Evolutionary conservation across 2,329 filamentous ascomycete species (phyloP).

Genomic region (Cercospora zeae-maydis): DNA sequence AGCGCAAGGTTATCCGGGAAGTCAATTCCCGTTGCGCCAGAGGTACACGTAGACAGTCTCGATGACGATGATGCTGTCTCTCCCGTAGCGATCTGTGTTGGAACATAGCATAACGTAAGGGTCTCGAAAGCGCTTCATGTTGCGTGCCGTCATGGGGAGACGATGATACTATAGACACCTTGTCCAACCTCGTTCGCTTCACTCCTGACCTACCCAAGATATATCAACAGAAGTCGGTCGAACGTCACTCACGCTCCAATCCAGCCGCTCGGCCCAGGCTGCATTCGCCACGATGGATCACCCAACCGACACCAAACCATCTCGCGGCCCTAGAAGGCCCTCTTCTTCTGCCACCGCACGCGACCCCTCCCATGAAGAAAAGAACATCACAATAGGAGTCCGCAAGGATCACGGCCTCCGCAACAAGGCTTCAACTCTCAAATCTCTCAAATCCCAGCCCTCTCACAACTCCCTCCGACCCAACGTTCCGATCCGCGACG

Average conservation of each 20-base stretch:
- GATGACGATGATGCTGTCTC: neutral
- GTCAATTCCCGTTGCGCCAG: neutral
- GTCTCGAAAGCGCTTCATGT: neutral
- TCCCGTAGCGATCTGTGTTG: neutral
- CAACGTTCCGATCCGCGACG: neutral
- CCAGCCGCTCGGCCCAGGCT: neutral
- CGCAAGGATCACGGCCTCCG: neutral
- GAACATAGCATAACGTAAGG: neutral
- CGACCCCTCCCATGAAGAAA: neutral
- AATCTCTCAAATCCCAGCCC: neutral
- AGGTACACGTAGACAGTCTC: neutral
- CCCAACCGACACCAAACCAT: neutral
- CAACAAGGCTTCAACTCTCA: slow-evolving; percentile 1
- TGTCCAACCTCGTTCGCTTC: neutral
- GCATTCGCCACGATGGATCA: neutral
- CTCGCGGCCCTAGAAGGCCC: neutral
- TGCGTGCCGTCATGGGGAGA: neutral
- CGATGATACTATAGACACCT: neutral
- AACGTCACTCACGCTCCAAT: neutral
- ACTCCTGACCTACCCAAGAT: neutral
- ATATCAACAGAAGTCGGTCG: neutral
- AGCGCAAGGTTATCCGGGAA: neutral
- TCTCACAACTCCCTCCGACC: neutral
- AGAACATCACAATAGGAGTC: neutral
- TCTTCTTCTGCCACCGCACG: neutral